phyloP scores from a whole-genome alignment of 2,329 filamentous ascomycete genomes.

The Ceratocystis alfenasii region DNA sequence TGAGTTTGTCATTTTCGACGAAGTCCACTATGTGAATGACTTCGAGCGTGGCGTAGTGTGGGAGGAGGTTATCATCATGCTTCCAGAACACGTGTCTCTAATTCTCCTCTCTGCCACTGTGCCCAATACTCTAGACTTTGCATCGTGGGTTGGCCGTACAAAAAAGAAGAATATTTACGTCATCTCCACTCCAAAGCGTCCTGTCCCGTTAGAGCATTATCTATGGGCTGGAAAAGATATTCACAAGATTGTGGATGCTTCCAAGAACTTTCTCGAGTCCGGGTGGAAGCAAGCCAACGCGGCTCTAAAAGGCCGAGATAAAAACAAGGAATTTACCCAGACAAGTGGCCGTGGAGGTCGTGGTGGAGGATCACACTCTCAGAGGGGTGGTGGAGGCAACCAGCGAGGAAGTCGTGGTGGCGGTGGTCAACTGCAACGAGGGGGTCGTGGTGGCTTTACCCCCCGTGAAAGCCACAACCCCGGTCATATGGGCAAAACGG shows the following conservation, averaged over 20 bases:
- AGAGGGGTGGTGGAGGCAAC: slow-evolving; percentile 26
- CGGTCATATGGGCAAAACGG: slow-evolving; percentile 83
- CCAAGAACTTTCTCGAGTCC: slow-evolving; percentile 81
- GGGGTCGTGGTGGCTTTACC: slow-evolving; percentile 41
- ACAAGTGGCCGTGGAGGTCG: slow-evolving; percentile 22
- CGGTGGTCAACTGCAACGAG: slow-evolving; percentile 38
- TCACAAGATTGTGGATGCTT: slow-evolving; percentile 84
- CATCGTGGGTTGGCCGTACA: slow-evolving; percentile 93
- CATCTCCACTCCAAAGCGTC: slow-evolving; percentile 90
- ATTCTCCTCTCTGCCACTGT: slow-evolving; percentile 94
- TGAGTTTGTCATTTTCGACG: slow-evolving; percentile 97
- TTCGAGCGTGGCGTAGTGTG: slow-evolving; percentile 91
- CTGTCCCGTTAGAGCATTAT: slow-evolving; percentile 89
- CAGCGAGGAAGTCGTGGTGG: slow-evolving; percentile 30
- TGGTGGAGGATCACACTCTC: slow-evolving; percentile 16
- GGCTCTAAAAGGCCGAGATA: slow-evolving; percentile 69
- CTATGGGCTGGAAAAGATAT: slow-evolving; percentile 90
- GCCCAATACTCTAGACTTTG: slow-evolving; percentile 94
- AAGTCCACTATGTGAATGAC: slow-evolving; percentile 98
- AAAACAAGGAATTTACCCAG: slow-evolving; percentile 30
- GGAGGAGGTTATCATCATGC: slow-evolving; percentile 99
- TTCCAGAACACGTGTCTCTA: slow-evolving; percentile 90
- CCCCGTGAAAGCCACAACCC: slow-evolving; percentile 49
- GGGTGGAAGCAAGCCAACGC: slow-evolving; percentile 93
- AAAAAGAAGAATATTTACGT: slow-evolving; percentile 99